A percentile compares a stretch with the other conserved stretches of the same genome.
Evolutionary conservation across 768 basidiomycete species (phyloP).

Genomic region (Suillus variegatus): DNA sequence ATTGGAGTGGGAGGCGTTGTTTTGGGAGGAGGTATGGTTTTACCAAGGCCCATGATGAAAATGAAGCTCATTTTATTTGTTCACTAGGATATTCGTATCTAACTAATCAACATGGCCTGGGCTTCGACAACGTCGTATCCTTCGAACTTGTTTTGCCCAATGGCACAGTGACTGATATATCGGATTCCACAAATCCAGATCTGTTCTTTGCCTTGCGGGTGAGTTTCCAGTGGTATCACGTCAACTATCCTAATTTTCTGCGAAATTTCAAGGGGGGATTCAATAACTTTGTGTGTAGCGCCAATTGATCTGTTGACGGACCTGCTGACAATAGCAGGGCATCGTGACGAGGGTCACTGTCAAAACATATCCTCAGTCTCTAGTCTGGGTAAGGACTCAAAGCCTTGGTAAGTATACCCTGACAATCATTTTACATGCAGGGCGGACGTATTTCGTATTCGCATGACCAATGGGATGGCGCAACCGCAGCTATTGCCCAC

Average conservation of each 20-base stretch:
- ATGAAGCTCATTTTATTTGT: constrained; percentile 36
- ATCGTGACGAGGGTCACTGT: constrained; percentile 62
- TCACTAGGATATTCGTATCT: constrained; percentile 63
- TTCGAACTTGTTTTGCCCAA: constrained; percentile 63
- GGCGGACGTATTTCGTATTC: constrained; percentile 46
- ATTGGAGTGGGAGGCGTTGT: constrained; percentile 62
- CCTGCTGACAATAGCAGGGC: constrained; percentile 45
- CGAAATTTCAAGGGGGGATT: constrained; percentile 50
- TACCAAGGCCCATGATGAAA: neutral
- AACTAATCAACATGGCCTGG: constrained; percentile 61
- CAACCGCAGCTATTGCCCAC: neutral
- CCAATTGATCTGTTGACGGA: constrained; percentile 2
- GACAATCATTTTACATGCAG: constrained; percentile 28
- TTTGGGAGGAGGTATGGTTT: constrained; percentile 52
- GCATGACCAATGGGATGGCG: constrained; percentile 6
- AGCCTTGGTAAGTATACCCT: constrained; percentile 50
- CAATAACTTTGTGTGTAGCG: constrained; percentile 55
- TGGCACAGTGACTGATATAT: constrained; percentile 43
- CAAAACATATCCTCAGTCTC: constrained; percentile 49
- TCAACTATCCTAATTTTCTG: neutral
- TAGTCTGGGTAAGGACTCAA: constrained; percentile 53
- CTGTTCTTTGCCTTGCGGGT: constrained; percentile 49
- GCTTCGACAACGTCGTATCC: constrained; percentile 53
- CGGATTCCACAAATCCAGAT: constrained; percentile 36
- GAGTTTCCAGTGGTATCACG: constrained; percentile 18